Evolutionary conservation across 2,329 filamentous ascomycete species (phyloP).

Genomic region (Exophiala spinifera): DNA sequence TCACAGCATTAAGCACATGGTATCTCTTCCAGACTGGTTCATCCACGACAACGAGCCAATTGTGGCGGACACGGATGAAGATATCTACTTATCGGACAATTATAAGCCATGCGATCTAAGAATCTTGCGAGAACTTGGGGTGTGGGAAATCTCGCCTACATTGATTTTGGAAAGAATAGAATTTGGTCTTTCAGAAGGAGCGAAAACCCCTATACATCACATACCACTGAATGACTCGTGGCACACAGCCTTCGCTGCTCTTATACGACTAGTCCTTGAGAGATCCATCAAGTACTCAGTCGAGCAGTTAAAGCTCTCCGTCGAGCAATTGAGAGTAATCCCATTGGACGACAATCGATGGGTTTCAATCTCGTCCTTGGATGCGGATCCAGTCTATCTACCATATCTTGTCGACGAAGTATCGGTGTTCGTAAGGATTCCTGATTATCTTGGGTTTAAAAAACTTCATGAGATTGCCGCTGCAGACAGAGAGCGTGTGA

Average conservation of each 20-base stretch:
- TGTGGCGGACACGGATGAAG: conserved; percentile 3
- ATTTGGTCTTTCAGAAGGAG: neutral
- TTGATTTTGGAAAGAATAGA: conserved; percentile 11
- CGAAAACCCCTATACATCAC: too few species aligned
- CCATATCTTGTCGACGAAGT: conserved; percentile 15
- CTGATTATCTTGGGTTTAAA: conserved; percentile 11
- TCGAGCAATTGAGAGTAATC: conserved; percentile 5
- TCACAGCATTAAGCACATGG: neutral
- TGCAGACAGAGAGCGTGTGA: conserved; percentile 9
- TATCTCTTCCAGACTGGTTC: conserved; percentile 9
- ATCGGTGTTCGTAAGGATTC: conserved; percentile 13
- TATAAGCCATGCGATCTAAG: conserved; percentile 6
- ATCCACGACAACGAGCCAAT: conserved; percentile 14
- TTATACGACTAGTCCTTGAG: conserved; percentile 8
- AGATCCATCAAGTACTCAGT: too few species aligned
- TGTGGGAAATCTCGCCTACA: conserved; percentile 1
- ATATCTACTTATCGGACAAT: conserved; percentile 12
- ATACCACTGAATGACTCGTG: conserved; percentile 12
- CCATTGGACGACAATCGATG: conserved; percentile 10
- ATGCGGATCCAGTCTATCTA: conserved; percentile 6
- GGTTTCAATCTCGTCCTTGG: conserved; percentile 3
- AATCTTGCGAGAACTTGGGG: conserved; percentile 8
- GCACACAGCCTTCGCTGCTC: conserved; percentile 13
- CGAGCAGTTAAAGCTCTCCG: too few species aligned
- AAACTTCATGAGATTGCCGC: conserved; percentile 10